Evolutionary conservation across 148 eudicot genomes (phyloP).

Genomic region (Silene latifolia): DNA sequence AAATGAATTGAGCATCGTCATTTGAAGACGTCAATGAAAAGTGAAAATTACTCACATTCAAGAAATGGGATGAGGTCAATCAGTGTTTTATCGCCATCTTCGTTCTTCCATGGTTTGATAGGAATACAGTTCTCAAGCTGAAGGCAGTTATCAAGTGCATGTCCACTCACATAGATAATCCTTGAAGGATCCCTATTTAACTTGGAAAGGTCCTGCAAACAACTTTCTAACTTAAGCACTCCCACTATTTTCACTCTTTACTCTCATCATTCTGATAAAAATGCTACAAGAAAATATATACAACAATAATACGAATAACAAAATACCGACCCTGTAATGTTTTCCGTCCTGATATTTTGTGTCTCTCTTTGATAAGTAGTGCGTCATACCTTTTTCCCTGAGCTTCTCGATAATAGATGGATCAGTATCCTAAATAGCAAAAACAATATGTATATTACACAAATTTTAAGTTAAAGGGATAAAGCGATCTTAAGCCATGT

Average conservation of each 20-base stretch:
- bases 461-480: neutral
- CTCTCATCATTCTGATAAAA: neutral
- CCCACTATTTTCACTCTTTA: neutral
- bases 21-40: neutral
- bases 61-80: conserved; percentile 80
- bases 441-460: conserved; percentile 12
- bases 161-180: conserved; percentile 63
- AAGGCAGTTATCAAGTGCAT: conserved; percentile 63
- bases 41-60: conserved; percentile 44
- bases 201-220: conserved; percentile 67
- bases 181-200: conserved; percentile 70
- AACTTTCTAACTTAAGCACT: neutral
- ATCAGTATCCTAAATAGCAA: conserved; percentile 50
- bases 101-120: conserved; percentile 68
- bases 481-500: neutral
- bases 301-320: neutral
- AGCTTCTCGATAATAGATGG: conserved; percentile 39
- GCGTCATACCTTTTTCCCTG: conserved; percentile 44
- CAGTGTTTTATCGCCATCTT: conserved; percentile 59
- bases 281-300: neutral
- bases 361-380: conserved; percentile 44
- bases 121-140: conserved; percentile 66
- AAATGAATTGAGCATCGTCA: neutral
- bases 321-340: conserved; percentile 62
- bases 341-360: conserved; percentile 72